phyloP scores from a whole-genome alignment of 352 stramenopile genomes.

The Pythium folliculosum region DNA sequence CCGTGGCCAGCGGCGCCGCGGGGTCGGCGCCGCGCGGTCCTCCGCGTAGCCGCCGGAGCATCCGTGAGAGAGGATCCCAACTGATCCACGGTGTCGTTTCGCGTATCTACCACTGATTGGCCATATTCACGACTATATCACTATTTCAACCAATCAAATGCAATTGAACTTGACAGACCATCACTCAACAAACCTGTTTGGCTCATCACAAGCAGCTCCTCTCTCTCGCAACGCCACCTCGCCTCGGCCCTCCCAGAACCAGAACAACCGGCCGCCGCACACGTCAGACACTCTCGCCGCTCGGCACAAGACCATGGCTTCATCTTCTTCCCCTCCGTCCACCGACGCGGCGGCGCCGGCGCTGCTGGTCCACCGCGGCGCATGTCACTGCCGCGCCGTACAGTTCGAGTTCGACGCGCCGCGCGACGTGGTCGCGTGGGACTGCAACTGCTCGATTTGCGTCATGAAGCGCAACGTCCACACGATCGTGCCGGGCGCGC shows the following conservation, averaged over 20 bases:
- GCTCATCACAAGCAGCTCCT: background rate
- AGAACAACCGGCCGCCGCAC: no score
- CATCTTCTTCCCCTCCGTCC: background rate
- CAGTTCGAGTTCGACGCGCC: conserved; percentile 71
- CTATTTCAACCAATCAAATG: conserved; percentile 11
- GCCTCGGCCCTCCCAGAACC: no score
- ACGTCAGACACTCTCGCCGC: no score
- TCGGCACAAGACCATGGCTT: background rate
- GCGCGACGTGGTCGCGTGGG: conserved; percentile 51
- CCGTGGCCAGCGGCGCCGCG: background rate
- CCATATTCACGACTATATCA: conserved; percentile 1
- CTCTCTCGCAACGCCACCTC: background rate
- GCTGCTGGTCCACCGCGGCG: conserved; percentile 44
- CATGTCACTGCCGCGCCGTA: conserved; percentile 74
- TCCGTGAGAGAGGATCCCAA: background rate
- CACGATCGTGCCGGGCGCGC: conserved; percentile 55
- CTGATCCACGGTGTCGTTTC: background rate
- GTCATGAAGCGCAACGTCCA: conserved; percentile 80
- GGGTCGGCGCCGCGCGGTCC: background rate
- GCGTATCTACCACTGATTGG: conserved; percentile 6
- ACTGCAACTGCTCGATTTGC: conserved; percentile 89
- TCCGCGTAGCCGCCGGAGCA: conserved; percentile 17
- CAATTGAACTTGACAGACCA: conserved; percentile 3
- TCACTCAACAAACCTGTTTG: conserved; percentile 6
- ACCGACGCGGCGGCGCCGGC: background rate